Base-by-base conservation (phyloP, 202 grass and related monocot genomes). In the Saccharum hybrid region DNA sequence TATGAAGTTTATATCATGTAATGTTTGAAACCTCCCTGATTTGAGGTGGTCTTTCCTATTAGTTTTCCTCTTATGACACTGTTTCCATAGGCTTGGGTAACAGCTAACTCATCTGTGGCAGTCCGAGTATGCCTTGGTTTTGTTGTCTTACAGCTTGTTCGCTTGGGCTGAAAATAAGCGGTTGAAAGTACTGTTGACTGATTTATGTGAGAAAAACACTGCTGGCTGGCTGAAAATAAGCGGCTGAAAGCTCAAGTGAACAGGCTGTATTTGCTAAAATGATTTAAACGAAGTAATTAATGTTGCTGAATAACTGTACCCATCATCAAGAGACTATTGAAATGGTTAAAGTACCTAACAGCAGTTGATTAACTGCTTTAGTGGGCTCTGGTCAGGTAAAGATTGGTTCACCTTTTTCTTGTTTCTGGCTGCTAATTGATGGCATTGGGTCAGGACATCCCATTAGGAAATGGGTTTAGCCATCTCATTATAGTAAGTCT, bases 21-120 rank as follows among this genome's bases (percentile, higher is more conserved):
- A 57, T 56, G 34, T 34, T 39, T 73, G 7, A 6, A 73, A 51
- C 1, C 14, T 36, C 9, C 31, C 7, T 59, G 48, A 46, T 66
- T 72, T 71, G 63, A 52, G 61, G 41, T 71, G 21, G 30, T 71
- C 21, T 40, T 87, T 75, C 68, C 57, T 78, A 41, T 39, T 67
- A 4, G 28, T 66, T 49, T 78, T 72, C 19, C 19, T 79, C 7
- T 18, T 64, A 41, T 54, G 37, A 16, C 23, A 40, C 21, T 49
- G 41, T 64, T 83, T 66, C 37, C 22, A 54, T 71, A 65, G 42
- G 33, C 5, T 21, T 65, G 14, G 42, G 75, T 28, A 28, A 28
- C 14, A 19, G 52, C 2, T 12, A 70, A 49, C n/a, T 75, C 52
- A 66, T 60, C 63, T 51, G 23, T 0, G 5, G 40, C 33, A 33